A percentile compares a stretch with the other conserved stretches of the same genome.
Evolutionary conservation across 83 land plant species (phyloP).

Genomic region (Picea abies): DNA sequence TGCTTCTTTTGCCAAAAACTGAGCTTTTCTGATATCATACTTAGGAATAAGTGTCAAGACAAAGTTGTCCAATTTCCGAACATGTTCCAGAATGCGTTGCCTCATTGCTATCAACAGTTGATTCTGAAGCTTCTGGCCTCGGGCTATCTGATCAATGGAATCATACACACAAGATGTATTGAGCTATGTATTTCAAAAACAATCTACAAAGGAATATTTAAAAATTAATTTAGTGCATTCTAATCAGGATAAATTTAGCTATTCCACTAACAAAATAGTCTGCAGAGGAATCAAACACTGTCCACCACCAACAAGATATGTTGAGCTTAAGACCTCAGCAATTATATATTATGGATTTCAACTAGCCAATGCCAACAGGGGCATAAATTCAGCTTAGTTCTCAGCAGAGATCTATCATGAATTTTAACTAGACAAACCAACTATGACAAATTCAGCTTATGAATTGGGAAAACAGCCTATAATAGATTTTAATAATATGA

Average conservation of each 20-base stretch:
- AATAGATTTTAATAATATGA: background rate
- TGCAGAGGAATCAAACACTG: too few relatives aligned
- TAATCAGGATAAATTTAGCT: slow-evolving; percentile 7
- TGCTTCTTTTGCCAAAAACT: slow-evolving; percentile 60
- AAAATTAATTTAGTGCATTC: background rate
- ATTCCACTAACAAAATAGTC: slow-evolving; percentile 34
- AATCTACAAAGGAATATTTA: background rate
- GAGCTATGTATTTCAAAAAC: background rate
- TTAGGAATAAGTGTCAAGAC: slow-evolving; percentile 39
- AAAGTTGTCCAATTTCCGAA: slow-evolving; percentile 52
- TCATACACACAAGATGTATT: background rate
- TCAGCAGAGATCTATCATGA: too few relatives aligned
- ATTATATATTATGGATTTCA: too few relatives aligned
- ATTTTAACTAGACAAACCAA: too few relatives aligned
- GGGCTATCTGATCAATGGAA: slow-evolving; percentile 32
- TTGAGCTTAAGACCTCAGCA: too few relatives aligned
- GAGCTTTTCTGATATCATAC: slow-evolving; percentile 34
- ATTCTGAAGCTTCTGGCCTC: slow-evolving; percentile 35
- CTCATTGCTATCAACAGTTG: slow-evolving; percentile 48
- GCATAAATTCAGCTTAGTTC: too few relatives aligned
- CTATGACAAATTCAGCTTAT: background rate
- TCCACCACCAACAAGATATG: too few relatives aligned
- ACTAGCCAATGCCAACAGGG: too few relatives aligned
- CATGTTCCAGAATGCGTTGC: slow-evolving; percentile 50
- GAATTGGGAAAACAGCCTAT: background rate